Base-by-base conservation (phyloP, 495 filamentous ascomycete genomes). In the Cetradonia linearis region DNA sequence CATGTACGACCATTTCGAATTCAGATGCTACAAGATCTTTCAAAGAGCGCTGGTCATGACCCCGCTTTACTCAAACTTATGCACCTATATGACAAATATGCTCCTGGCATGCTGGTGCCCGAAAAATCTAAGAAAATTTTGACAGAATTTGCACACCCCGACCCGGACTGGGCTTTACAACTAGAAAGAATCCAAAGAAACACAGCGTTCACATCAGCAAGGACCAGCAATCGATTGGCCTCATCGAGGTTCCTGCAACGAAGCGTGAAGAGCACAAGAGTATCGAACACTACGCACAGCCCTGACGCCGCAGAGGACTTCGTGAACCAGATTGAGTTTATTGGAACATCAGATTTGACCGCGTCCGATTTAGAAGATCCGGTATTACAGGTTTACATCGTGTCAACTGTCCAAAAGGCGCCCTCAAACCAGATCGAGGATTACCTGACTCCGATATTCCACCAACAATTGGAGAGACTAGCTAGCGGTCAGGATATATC, bases 1-100 rank as follows among this genome's bases (percentile, higher is more conserved):
- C 89, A 95, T 71, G 90, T 96, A 42, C 83, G 84, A 62, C 88
- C 89, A 3, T 91, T 89, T 65, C 76, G 91, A 57, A 91, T 95
- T 36, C 90, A 95, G 64, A 74, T 82, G 48, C 73, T 96, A 76
- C 74, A 88, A 58, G 76, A 75, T 50, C 70, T 87, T 28, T 80
- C 78, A n/a, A 71, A 79, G 42, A 77, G 79, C 55, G 76, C 81
- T 25, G 83, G 83, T 44, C 84, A 85, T 61, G 91, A 95, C 58
- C 87, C 85, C 52, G 82, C 83, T 49, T 72, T 95, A 42, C 75
- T 85, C 30, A 85, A 85, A n/a, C 76, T 96, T n/a, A 76, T 95
- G 30, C 81, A 83, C 59, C 78, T 91, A 9, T 95, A 86, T 73
- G 93, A 93, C 66, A 88, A 90, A 68, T 93, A 92, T 67, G 93